phyloP scores from a whole-genome alignment of 352 stramenopile species.

The Phytopythium chamaehyphon region DNA sequence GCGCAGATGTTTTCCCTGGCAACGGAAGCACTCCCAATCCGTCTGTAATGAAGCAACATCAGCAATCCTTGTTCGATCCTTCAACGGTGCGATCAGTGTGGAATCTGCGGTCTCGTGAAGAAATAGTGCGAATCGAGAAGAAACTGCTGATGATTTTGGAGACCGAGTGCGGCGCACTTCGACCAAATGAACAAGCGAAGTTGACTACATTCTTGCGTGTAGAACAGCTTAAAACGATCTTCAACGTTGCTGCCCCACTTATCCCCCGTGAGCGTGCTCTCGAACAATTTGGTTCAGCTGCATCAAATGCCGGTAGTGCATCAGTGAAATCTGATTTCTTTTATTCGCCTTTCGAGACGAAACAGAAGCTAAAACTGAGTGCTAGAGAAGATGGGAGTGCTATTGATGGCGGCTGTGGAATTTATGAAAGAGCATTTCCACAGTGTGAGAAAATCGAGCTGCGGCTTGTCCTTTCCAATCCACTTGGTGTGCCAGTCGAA shows the following conservation, averaged over 20 bases:
- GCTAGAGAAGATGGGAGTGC: slow-evolving; percentile 6
- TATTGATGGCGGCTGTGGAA: slow-evolving; percentile 12
- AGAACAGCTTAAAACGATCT: slow-evolving; percentile 38
- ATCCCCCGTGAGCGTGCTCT: slow-evolving; percentile 30
- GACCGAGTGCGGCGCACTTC: slow-evolving; percentile 46
- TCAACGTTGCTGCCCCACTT: slow-evolving; percentile 32
- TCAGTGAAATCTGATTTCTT: slow-evolving; percentile 38
- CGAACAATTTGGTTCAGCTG: slow-evolving; percentile 23
- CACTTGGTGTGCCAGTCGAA: slow-evolving; percentile 53
- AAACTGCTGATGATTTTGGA: slow-evolving; percentile 50
- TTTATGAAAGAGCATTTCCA: slow-evolving; percentile 44
- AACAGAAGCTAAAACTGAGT: slow-evolving; percentile 19
- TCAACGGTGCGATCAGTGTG: slow-evolving; percentile 25
- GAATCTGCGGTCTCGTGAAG: slow-evolving; percentile 52
- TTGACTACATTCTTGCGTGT: slow-evolving; percentile 55
- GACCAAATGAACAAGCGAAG: slow-evolving; percentile 45
- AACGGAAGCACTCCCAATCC: background rate
- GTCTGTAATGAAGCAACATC: background rate
- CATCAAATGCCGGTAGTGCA: slow-evolving; percentile 7
- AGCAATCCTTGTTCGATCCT: slow-evolving; percentile 2
- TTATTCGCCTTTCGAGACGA: slow-evolving; percentile 60
- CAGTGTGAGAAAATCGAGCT: slow-evolving; percentile 55
- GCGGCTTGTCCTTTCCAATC: slow-evolving; percentile 61
- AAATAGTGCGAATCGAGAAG: slow-evolving; percentile 54
- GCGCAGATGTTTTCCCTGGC: background rate